Evolutionary conservation across 345 rosid species (phyloP), one percentile per base, ranked within the genome.

Genomic region (Erodium maritimum): DNA sequence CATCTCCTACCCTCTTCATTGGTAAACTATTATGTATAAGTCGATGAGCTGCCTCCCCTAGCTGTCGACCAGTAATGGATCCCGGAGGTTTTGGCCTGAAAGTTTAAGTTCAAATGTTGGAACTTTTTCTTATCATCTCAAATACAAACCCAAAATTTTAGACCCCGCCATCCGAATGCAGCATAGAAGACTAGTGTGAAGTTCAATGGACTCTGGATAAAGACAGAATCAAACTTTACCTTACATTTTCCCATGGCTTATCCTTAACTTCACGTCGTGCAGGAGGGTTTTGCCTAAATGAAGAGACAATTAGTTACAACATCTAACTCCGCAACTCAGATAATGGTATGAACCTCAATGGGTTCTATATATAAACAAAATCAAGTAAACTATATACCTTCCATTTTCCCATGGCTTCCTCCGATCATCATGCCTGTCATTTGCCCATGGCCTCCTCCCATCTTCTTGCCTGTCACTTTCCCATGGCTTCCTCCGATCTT

Each of bases 21-120:
- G 71, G 91, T 67, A 89, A 78, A 64, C 86, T 85, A 65, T 82
- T 81, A 59, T 68, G 62, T 61, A 89, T 73, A 48, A 89, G 85
- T 37, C 84, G 79, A 65, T 82, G 88, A 1, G 96, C 82, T 65
- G 80, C 91, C 25, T 79, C 81, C 69, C 85, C 87, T 25, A 89
- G 91, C 72, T 79, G 82, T 55, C 50, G 72, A 20, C 91, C 84
- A 54, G 88, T 75, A 53, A 82, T 58, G 60, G 77, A 56, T 63
- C 83, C 83, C 12, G 72, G 75, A 16, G 76, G 90, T 60, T 85
- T 85, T 60, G 59, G 75, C 87, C 99, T 93, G 17, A 10, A 14
- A 42, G 48, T 29, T 67, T 54, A n/a, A n/a, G n/a, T n/a, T 13
- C 12, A 66, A 57, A 59, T 68, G 9, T 5, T 59, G 55, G 48